Evolutionary conservation across 83 land plant genomes (phyloP).

Genomic region (Picea abies): DNA sequence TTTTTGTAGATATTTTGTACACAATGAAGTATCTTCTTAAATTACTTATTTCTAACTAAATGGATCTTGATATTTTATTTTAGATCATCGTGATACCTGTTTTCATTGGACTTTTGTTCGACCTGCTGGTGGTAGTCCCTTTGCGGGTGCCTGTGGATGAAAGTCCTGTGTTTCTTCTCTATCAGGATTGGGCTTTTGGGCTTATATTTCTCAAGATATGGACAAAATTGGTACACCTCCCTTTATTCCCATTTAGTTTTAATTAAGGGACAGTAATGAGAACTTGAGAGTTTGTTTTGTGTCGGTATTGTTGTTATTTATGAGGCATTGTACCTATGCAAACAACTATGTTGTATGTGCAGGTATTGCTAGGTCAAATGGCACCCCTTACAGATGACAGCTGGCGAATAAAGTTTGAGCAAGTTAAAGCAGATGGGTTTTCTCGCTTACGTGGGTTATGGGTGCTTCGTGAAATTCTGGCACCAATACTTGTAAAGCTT

Average conservation of each 20-base stretch:
- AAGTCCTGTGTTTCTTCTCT: slow-evolving; percentile 94
- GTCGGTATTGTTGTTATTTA: background rate
- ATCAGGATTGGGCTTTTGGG: slow-evolving; percentile 99
- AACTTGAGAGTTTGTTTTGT: background rate
- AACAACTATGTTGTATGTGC: background rate
- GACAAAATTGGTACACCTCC: slow-evolving; percentile 76
- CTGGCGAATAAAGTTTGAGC: slow-evolving; percentile 94
- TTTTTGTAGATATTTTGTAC: background rate
- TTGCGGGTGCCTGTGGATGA: slow-evolving; percentile 97
- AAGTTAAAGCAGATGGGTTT: slow-evolving; percentile 95
- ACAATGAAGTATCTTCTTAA: background rate
- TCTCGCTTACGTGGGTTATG: slow-evolving; percentile 79
- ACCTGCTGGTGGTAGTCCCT: slow-evolving; percentile 91
- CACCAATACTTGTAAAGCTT: slow-evolving; percentile 82
- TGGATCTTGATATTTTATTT: background rate
- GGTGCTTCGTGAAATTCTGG: slow-evolving; percentile 82
- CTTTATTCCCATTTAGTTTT: background rate
- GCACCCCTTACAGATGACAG: slow-evolving; percentile 86
- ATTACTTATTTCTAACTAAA: background rate
- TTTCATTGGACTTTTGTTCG: slow-evolving; percentile 89
- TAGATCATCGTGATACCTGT: slow-evolving; percentile 94
- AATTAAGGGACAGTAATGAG: background rate
- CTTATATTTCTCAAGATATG: slow-evolving; percentile 93
- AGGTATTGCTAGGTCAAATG: slow-evolving; percentile 95
- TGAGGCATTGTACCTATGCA: background rate